Evolutionary conservation across 2,329 filamentous ascomycete genomes (phyloP), one percentile per base, ranked within the genome.

Genomic region (Juglanconis juglandina): DNA sequence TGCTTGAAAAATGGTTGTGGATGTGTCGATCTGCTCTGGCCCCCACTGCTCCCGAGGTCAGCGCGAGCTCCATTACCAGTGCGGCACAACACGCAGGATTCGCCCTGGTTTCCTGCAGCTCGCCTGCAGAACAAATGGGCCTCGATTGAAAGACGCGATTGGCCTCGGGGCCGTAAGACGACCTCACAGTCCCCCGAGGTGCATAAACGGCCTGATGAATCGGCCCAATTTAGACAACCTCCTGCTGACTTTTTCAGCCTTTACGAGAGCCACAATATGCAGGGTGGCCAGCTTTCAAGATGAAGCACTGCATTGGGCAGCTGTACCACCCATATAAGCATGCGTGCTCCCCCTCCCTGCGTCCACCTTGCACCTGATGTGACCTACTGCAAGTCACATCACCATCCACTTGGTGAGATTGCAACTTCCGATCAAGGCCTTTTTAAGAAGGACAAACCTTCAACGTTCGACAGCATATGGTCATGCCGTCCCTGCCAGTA

Each of bases 231-330:
- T 24, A 47, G 56, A 56, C 53, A 44, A 56, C 33, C 47, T 56
- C 17, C 2, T 14, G 35, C 47, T 60, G 7, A 32, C 14, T 48
- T 46, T 5, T 46, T 5, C 13, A 41, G 53, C 53, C 11, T 49
- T 47, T 56, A 60, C 58, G 58, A 60, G 58, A 37, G 50, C 53
- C 46, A 48, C 46, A 30, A 49, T 47, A 41, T 56, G 58, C 58
- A 56, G 33, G 44, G 7, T 30, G 9, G 9, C n/a, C 35, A 6
- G n/a, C 44, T 47, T n/a, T 17, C 44, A 47, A 7, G 44, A 17
- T 17, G n/a, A 17, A 7, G 17, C 44, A 33, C 41, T n/a, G 52
- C 35, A 44, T 39, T 9, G 17, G 1, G n/a, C 3, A 30, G 34
- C 24, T 24, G 24, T 24, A 24, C 24, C 24, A 24, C 24, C 24